phyloP scores from a whole-genome alignment of 2,329 filamentous ascomycete species.

The Scortechinia acanthostroma region DNA sequence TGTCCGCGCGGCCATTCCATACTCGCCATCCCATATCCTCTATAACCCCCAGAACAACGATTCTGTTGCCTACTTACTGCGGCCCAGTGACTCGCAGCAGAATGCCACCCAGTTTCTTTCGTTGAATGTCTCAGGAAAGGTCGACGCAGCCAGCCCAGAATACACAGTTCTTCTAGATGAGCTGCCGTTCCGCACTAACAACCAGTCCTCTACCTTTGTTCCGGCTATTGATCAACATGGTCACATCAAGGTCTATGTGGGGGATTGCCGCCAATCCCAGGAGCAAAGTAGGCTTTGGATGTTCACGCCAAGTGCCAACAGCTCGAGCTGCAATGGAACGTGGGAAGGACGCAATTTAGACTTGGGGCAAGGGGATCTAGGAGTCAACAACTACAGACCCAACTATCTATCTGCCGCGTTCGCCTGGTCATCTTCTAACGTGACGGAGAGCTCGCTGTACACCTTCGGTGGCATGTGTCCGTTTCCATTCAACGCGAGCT shows the following conservation, averaged over 20 bases:
- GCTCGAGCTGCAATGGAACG: neutral
- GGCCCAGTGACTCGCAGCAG: neutral
- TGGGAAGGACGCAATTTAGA: no score
- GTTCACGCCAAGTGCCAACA: neutral
- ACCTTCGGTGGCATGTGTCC: conserved; percentile 1
- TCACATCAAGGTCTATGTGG: neutral
- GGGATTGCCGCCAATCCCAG: neutral
- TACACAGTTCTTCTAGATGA: neutral
- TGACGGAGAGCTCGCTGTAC: neutral
- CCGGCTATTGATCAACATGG: neutral
- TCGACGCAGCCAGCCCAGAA: neutral
- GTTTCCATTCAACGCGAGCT: neutral
- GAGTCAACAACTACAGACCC: neutral
- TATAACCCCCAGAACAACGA: neutral
- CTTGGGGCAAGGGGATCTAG: no score
- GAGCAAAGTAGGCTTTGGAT: neutral
- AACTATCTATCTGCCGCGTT: neutral
- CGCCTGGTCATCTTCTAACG: neutral
- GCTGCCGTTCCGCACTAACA: neutral
- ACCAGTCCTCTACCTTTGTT: neutral
- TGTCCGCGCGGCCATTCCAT: neutral
- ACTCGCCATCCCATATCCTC: neutral
- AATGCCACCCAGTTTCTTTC: neutral
- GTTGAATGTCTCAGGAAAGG: neutral
- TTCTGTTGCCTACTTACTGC: neutral